Base-by-base conservation (phyloP, 1,139 yeast species). In the Geotrichum australiense region DNA sequence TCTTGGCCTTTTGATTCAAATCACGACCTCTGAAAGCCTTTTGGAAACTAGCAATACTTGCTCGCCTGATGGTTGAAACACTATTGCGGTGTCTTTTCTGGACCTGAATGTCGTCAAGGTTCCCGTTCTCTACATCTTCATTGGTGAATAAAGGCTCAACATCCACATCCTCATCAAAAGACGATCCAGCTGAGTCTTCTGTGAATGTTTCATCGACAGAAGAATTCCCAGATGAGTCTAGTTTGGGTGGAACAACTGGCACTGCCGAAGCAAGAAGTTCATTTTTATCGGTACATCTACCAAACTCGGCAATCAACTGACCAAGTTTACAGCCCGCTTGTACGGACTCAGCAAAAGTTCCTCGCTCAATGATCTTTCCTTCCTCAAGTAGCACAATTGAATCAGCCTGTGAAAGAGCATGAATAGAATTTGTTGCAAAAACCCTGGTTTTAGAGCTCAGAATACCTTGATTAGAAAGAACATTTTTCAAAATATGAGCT, bases 381-480 rank as follows among this genome's bases (percentile, higher is more conserved):
- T 73, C 73, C 45, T 76, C 70, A 15, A 85, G 67, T 61, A 83
- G 69, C 47, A 73, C 70, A 28, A 86, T 70, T 43, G 68, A 68
- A 48, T 76, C 68, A 0, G 95, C 85, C 50, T 79, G 73, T 50
- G 76, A 73, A 56, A 86, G 70, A 11, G 85, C 89, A 38, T 78
- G 73, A 29, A 84, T 78, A 5, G 84, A 75, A 61, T 87, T 87
- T 2, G 96, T 87, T 2, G 94, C 83, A 53, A 87, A 69, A 30
- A 87, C 66, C 49, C 78, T 74, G 41, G 94, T 80, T 59, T 84
- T 85, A n/a, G 78, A 61, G 31, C 73, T 69, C 47, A 86, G 66
- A 38, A 86, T 60, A 33, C 95, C 95, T 20, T 69, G 58, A 23
- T 75, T 70, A 16, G 85, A 78, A 41, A 81, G 60, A 12, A 80